phyloP scores from a whole-genome alignment of 2,329 filamentous ascomycete genomes.

The Botrytis aclada region DNA sequence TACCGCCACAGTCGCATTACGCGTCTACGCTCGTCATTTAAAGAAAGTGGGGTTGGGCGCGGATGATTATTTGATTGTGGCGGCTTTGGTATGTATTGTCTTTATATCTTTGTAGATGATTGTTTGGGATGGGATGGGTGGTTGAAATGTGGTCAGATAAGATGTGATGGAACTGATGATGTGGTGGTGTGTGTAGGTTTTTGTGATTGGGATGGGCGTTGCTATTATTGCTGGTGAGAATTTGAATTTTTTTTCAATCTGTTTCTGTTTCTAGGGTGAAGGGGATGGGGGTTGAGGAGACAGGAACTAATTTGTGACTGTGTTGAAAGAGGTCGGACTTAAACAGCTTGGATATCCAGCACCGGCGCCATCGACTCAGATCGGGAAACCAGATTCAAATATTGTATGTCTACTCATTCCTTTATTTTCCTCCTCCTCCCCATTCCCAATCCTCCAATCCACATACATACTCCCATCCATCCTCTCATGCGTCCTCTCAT shows the following conservation, averaged over 20 bases:
- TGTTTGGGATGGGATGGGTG: background rate
- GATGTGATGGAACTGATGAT: background rate
- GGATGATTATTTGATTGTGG: constrained; percentile 19
- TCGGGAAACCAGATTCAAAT: constrained; percentile 12
- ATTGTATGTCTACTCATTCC: background rate
- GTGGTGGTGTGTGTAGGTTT: background rate
- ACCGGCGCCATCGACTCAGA: background rate
- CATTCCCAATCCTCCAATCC: too few relatives aligned
- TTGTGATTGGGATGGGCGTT: constrained; percentile 15
- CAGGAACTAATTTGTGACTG: background rate
- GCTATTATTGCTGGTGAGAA: constrained; percentile 14
- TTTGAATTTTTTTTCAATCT: background rate
- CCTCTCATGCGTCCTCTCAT: too few relatives aligned
- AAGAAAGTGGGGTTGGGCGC: constrained; percentile 8
- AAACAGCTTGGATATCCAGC: constrained; percentile 15
- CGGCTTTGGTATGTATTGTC: background rate
- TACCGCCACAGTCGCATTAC: background rate
- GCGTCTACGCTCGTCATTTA: constrained; percentile 7
- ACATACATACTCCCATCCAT: background rate
- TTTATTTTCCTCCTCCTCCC: too few relatives aligned
- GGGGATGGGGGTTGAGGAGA: background rate
- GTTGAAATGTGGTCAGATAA: background rate
- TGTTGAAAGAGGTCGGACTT: constrained; percentile 2
- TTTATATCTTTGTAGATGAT: background rate
- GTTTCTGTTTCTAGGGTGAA: too few relatives aligned